Evolutionary conservation across 2,329 filamentous ascomycete genomes (phyloP).

Genomic region (Xylariaceae sp.): DNA sequence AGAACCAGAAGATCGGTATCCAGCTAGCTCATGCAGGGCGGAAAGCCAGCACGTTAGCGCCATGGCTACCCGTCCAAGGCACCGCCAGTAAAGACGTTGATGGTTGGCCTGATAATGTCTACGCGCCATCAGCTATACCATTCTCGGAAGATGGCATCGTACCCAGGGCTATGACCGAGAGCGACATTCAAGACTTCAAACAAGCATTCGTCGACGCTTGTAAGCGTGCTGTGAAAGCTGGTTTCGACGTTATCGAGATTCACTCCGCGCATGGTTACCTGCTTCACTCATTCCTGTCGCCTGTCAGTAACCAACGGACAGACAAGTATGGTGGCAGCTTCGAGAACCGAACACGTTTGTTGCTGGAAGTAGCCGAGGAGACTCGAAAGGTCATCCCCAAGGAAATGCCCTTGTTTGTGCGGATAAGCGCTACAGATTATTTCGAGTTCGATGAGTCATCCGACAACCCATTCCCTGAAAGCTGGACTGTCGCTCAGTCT

Average conservation of each 20-base stretch:
- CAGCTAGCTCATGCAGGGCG: conserved; percentile 66
- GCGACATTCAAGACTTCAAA: conserved; percentile 36
- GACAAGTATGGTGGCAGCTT: conserved; percentile 68
- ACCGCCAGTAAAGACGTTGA: conserved; percentile 30
- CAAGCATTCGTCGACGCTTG: conserved; percentile 36
- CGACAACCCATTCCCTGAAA: conserved; percentile 41
- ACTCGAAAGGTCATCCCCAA: conserved; percentile 60
- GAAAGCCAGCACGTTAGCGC: conserved; percentile 36
- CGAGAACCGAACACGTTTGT: conserved; percentile 68
- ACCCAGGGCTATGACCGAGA: conserved; percentile 56
- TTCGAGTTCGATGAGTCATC: conserved; percentile 59
- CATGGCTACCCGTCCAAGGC: conserved; percentile 30
- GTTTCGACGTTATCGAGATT: conserved; percentile 66
- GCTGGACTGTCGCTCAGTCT: conserved; percentile 63
- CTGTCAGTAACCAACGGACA: conserved; percentile 65
- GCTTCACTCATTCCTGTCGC: conserved; percentile 66
- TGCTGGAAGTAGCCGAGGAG: conserved; percentile 64
- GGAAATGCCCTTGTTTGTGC: conserved; percentile 65
- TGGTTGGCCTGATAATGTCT: conserved; percentile 38
- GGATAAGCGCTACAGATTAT: conserved; percentile 67
- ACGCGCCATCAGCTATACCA: conserved; percentile 55
- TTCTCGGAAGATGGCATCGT: conserved; percentile 52
- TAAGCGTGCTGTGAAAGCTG: conserved; percentile 40
- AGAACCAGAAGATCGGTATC: conserved; percentile 64
- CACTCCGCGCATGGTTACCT: conserved; percentile 81